phyloP scores from a whole-genome alignment of 129 eudicot species.

The Deinandra increscens region DNA sequence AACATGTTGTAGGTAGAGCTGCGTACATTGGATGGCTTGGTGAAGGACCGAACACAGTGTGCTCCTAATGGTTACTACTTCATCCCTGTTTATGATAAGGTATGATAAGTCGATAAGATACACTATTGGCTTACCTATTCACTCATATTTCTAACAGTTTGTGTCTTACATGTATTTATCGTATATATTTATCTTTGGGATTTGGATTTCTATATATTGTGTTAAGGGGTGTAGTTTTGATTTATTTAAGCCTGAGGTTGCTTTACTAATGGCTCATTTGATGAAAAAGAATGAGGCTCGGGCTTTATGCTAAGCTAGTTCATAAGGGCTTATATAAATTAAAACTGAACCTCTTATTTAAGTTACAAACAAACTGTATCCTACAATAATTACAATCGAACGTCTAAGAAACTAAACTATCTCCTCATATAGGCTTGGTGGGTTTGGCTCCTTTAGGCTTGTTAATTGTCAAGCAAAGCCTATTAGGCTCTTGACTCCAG shows the following conservation, averaged over 20 bases:
- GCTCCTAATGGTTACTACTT: constrained; percentile 99
- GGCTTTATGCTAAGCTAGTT: not conserved
- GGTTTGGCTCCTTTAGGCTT: constrained; percentile 12
- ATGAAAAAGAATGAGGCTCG: not conserved
- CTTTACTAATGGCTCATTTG: constrained; percentile 6
- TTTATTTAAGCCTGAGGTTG: constrained; percentile 11
- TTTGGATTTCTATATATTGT: constrained; percentile 19
- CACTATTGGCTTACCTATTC: not conserved
- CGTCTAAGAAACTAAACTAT: constrained; percentile 6
- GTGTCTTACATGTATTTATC: not conserved
- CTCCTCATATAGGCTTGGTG: not conserved
- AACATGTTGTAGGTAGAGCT: constrained; percentile 72
- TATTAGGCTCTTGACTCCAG: not conserved
- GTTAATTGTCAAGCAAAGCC: constrained; percentile 16
- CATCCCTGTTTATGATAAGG: constrained; percentile 99
- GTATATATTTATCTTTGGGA: constrained; percentile 11
- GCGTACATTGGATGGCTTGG: constrained; percentile 91
- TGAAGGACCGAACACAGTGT: constrained; percentile 96
- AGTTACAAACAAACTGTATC: constrained; percentile 7
- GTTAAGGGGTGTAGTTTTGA: constrained; percentile 19
- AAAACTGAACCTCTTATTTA: not conserved
- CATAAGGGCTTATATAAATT: not conserved
- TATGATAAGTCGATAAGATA: constrained; percentile 16
- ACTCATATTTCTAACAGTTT: not conserved
- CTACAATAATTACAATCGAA: not conserved